Base-by-base conservation (phyloP, 2,329 filamentous ascomycete species). In the Hortaea sp. region DNA sequence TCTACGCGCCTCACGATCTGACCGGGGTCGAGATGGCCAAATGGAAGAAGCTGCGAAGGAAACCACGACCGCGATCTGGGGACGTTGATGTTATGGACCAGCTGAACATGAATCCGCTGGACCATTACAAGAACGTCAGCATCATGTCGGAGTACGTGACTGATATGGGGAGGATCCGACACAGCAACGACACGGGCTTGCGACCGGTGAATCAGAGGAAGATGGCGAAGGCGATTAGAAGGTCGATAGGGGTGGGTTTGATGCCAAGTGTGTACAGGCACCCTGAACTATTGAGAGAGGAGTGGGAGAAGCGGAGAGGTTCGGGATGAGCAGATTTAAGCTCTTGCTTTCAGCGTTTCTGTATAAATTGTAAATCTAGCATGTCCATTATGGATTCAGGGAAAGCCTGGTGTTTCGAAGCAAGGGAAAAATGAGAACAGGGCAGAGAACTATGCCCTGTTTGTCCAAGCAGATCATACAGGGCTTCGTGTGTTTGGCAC, bases 41-140 rank as follows among this genome's bases (percentile, higher is more conserved):
- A 73, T 95, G 85, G 84, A 81, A 76, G 65, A 73, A 69, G 63
- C 69, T 68, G 53, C 66, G 70, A 46, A 68, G 65, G 53, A 49
- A 54, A 43, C 48, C 48, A 12, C 13, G 41, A 13, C 39, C 46
- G 27, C 28, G 29, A 20, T 39, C 39, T 11, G 30, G 43, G 10
- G 45, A 42, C 47, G 55, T 63, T 45, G 90, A 98, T 65, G 78
- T 85, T 5, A 80, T 95, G 53, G 88, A 95, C 65, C 70, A 82
- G 35, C 65, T 95, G 61, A 84, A 82, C 20, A 72, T 95, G 49
- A 84, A 88, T 56, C 90, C 92, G 10, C 57, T 92, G 49, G 78
- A 85, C 54, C 79, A 92, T 69, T 98, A 97, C 69, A 88, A 88
- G 88, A 98, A 98, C 69, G 94, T 94, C 65, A 80, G 85, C 34